Conservation (phyloP, 345 rosid species). For the Murraya paniculata region DNA sequence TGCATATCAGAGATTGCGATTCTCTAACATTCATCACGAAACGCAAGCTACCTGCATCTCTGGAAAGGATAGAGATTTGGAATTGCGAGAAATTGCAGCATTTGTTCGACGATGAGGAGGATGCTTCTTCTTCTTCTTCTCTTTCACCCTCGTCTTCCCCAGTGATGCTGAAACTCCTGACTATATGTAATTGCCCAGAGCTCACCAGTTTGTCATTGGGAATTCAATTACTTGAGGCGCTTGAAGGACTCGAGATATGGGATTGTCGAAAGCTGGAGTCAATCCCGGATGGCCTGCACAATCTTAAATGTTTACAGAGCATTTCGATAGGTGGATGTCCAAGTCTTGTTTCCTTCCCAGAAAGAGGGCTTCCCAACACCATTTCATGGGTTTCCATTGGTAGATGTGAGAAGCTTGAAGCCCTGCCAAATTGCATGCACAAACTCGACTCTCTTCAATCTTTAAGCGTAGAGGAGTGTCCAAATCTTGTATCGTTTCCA, state of each 20-base stretch:
- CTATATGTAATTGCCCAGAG: accelerated
- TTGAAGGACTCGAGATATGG: accelerated
- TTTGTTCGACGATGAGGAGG: neutral
- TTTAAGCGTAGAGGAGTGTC: accelerated
- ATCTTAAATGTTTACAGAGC: neutral
- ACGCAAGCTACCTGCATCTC: neutral
- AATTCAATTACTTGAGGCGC: neutral
- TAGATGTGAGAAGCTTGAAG: neutral
- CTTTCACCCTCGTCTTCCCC: neutral
- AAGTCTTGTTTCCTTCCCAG: neutral
- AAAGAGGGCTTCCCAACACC: neutral
- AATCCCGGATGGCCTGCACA: neutral
- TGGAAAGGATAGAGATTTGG: neutral
- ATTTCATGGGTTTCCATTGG: accelerated
- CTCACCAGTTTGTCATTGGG: neutral
- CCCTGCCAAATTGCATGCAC: neutral
- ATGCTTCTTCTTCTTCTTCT: neutral
- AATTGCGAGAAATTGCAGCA: neutral
- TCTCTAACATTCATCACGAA: neutral
- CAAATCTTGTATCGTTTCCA: neutral
- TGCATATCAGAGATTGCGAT: neutral
- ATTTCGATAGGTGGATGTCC: accelerated
- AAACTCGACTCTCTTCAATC: neutral
- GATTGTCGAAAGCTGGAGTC: neutral
- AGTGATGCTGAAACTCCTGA: neutral